Evolutionary conservation across 257 asterid genomes (phyloP).

Genomic region (Solanum medicagineum): DNA sequence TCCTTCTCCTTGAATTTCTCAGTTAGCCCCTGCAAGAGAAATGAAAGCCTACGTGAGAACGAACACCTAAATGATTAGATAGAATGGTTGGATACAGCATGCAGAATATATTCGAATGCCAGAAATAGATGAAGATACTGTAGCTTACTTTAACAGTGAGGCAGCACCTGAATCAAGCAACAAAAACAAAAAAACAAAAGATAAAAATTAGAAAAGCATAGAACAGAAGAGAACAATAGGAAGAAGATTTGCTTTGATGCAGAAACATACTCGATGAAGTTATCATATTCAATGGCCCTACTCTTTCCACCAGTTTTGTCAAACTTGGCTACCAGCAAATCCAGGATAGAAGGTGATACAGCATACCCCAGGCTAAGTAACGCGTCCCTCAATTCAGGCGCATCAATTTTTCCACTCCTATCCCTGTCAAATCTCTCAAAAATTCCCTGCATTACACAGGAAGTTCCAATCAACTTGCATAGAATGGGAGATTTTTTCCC

Average conservation of each 20-base stretch:
- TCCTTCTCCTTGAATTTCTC: constrained; percentile 98
- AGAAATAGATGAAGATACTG: background rate
- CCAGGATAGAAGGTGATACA: constrained; percentile 66
- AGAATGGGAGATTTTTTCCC: background rate
- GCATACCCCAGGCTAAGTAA: constrained; percentile 80
- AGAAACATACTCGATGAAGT: constrained; percentile 78
- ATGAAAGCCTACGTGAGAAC: background rate
- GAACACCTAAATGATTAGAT: background rate
- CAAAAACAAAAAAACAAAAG: background rate
- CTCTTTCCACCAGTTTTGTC: constrained; percentile 78
- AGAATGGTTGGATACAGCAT: background rate
- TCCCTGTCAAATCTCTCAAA: constrained; percentile 94
- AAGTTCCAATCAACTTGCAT: background rate
- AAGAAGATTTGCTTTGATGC: background rate
- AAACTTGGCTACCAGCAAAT: constrained; percentile 77
- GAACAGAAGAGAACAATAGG: background rate
- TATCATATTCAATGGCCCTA: constrained; percentile 87
- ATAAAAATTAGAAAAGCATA: background rate
- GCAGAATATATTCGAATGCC: background rate
- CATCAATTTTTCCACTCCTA: constrained; percentile 81
- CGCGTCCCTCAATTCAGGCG: constrained; percentile 72
- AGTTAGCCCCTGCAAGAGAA: constrained; percentile 63
- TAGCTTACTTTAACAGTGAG: constrained; percentile 84
- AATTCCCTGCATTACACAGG: constrained; percentile 28
- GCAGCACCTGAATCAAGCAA: constrained; percentile 62